Conservation (phyloP, 805 yeast genomes). For the Kodamaea leandrae region DNA sequence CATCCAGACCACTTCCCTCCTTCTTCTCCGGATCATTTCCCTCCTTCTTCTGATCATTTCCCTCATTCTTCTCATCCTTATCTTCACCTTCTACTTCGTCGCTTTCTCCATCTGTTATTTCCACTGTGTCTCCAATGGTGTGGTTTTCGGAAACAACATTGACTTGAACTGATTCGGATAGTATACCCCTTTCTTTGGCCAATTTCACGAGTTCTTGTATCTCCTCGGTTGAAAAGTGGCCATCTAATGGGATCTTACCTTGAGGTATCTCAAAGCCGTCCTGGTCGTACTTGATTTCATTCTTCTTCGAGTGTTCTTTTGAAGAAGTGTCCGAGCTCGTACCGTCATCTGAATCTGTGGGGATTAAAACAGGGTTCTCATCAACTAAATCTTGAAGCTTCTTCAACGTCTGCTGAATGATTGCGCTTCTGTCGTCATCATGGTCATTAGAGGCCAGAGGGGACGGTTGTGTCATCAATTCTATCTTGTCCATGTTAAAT, state of each 20-base stretch:
- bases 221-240: slow-evolving; percentile 38
- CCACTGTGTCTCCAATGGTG: slow-evolving; percentile 30
- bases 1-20: background rate
- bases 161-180: slow-evolving; percentile 25
- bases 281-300: slow-evolving; percentile 12
- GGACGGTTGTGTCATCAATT: slow-evolving; percentile 31
- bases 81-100: slow-evolving; percentile 1
- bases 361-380: slow-evolving; percentile 9
- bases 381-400: slow-evolving; percentile 27
- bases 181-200: slow-evolving; percentile 30
- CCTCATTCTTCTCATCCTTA: background rate
- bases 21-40: background rate
- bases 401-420: slow-evolving; percentile 15
- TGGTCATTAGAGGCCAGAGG: too few relatives aligned
- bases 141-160: slow-evolving; percentile 23
- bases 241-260: slow-evolving; percentile 40
- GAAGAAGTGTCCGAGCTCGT: background rate
- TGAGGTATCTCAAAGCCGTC: slow-evolving; percentile 38
- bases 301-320: background rate
- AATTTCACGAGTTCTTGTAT: slow-evolving; percentile 28
- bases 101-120: slow-evolving; percentile 14
- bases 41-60: background rate
- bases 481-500: slow-evolving; percentile 19
- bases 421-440: background rate
- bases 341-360: background rate